Conservation (phyloP, 192 early-diverging fungal genomes). For the Coemansia sp. region DNA sequence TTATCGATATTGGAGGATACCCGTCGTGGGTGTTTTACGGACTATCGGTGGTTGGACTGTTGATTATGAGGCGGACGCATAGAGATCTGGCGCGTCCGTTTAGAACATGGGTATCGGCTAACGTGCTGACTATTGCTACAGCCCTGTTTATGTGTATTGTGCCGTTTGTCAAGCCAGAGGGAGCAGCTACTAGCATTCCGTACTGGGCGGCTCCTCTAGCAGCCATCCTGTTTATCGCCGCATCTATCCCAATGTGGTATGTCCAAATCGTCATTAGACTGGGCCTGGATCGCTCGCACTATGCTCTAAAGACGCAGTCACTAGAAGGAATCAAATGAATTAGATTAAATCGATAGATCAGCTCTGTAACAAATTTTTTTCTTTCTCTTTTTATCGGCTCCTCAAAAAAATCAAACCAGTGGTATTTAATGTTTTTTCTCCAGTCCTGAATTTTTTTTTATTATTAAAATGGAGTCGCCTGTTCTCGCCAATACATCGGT, state of each 20-base stretch:
- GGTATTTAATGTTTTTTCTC: not conserved
- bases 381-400: not conserved
- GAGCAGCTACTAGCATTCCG: constrained; percentile 21
- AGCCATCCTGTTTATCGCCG: constrained; percentile 36
- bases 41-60: constrained; percentile 57
- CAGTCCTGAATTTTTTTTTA: not conserved
- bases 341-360: not conserved
- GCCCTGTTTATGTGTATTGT: constrained; percentile 46
- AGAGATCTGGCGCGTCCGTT: constrained; percentile 53
- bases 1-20: constrained; percentile 60
- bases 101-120: constrained; percentile 39
- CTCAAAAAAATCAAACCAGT: not conserved
- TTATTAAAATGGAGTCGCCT: not conserved
- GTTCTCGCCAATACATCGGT: constrained; percentile 5
- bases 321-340: not conserved
- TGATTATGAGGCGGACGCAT: constrained; percentile 52
- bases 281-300: constrained; percentile 28
- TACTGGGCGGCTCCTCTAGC: constrained; percentile 52
- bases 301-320: not conserved
- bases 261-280: constrained; percentile 30
- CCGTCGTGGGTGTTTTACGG: constrained; percentile 61
- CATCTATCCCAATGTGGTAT: constrained; percentile 49
- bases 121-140: constrained; percentile 23
- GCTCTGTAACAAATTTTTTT: not conserved
- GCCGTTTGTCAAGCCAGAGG: constrained; percentile 31